A percentile compares a stretch with the other conserved stretches of the same genome.
Evolutionary conservation across 2,329 filamentous ascomycete genomes (phyloP).

Genomic region (Ambrosiella cleistominuta): DNA sequence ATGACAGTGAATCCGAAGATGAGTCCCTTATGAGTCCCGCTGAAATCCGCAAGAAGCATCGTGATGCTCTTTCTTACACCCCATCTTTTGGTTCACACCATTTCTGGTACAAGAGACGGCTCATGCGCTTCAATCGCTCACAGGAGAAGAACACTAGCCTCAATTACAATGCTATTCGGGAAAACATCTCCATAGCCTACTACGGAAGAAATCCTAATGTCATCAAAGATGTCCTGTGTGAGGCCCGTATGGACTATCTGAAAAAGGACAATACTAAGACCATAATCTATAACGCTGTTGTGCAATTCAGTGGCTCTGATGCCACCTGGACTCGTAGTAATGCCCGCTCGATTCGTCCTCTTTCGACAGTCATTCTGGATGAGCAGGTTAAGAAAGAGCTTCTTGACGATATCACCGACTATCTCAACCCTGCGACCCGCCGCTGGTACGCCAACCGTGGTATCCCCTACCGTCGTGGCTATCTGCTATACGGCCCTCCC

Average conservation of each 20-base stretch:
- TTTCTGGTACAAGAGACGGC: slow-evolving; percentile 46
- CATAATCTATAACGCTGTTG: slow-evolving; percentile 43
- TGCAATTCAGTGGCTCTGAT: slow-evolving; percentile 22
- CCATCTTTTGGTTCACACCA: slow-evolving; percentile 49
- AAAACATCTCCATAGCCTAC: slow-evolving; percentile 42
- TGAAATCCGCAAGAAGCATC: slow-evolving; percentile 2
- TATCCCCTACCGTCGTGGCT: slow-evolving; percentile 72
- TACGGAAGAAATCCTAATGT: slow-evolving; percentile 43
- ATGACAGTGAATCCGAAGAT: slow-evolving; percentile 24
- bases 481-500: slow-evolving; percentile 64
- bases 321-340: slow-evolving; percentile 44
- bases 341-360: slow-evolving; percentile 40
- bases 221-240: slow-evolving; percentile 43
- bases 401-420: slow-evolving; percentile 43
- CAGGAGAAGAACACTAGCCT: slow-evolving; percentile 20
- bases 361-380: slow-evolving; percentile 48
- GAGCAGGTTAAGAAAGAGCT: slow-evolving; percentile 41
- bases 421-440: slow-evolving; percentile 42
- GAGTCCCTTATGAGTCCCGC: slow-evolving; percentile 17
- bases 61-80: slow-evolving; percentile 36
- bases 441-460: slow-evolving; percentile 74
- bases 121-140: slow-evolving; percentile 39
- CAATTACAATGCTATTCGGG: slow-evolving; percentile 20
- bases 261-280: slow-evolving; percentile 44
- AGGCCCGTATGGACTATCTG: slow-evolving; percentile 37